These are phyloP conservation scores for Cryphonectria carpinicola DNA, from an alignment of 2,329 filamentous ascomycete genomes.

Conservation along the genomic window DNA sequence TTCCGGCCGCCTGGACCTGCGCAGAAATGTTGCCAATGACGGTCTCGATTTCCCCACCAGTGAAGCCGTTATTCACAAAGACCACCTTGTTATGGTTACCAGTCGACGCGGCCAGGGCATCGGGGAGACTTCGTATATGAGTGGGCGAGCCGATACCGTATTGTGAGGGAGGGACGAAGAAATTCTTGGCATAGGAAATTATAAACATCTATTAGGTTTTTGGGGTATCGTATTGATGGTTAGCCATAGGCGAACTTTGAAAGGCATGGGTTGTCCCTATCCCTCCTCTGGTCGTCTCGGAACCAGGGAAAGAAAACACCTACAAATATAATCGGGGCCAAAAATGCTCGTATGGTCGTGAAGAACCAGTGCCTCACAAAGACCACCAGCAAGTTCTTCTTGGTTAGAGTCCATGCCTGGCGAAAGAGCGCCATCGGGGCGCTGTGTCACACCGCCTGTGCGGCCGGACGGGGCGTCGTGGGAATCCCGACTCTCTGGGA, in stretches of 20 bases:
- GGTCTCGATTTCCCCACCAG: slow-evolving; percentile 70
- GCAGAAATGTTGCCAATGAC: slow-evolving; percentile 68
- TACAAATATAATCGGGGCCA: slow-evolving; percentile 43
- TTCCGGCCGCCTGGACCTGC: slow-evolving; percentile 49
- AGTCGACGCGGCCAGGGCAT: slow-evolving; percentile 63
- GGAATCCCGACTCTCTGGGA: background rate
- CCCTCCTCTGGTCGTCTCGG: background rate
- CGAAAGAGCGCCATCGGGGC: slow-evolving; percentile 54
- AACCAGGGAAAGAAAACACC: background rate
- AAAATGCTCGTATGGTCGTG: slow-evolving; percentile 57
- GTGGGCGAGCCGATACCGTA: slow-evolving; percentile 71
- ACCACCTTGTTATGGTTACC: slow-evolving; percentile 62
- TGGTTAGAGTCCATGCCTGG: slow-evolving; percentile 64
- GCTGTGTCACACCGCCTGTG: background rate
- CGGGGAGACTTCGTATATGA: slow-evolving; percentile 65
- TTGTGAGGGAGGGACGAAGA: slow-evolving; percentile 77
- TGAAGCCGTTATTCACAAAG: slow-evolving; percentile 76
- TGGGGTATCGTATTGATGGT: background rate
- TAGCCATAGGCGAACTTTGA: background rate
- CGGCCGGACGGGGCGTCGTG: background rate
- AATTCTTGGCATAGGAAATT: slow-evolving; percentile 74
- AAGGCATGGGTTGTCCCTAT: background rate
- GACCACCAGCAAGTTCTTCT: slow-evolving; percentile 65
- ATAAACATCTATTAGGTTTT: slow-evolving; percentile 47
- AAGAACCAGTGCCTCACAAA: slow-evolving; percentile 56